Evolutionary conservation across 1,284 basidiomycete species (phyloP), one percentile per base, ranked within the genome.

Genomic region (Pholiota adiposa): DNA sequence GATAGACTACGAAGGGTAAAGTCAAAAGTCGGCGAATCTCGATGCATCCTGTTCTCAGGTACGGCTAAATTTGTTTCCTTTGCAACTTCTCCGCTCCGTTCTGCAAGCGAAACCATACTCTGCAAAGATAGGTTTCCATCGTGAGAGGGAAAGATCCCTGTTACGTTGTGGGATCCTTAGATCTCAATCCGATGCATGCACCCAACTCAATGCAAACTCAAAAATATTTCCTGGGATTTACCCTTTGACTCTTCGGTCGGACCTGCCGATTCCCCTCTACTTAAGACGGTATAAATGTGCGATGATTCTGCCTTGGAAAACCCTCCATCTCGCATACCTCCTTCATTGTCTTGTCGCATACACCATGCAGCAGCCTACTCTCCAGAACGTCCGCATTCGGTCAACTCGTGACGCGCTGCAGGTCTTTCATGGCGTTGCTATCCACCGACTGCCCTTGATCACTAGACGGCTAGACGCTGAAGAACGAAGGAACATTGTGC

Each of bases 391-490:
- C 29, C 86, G 88, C 71, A 88, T 92, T 64, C 85, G 88, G 67
- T 89, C 88, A 1, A 89, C 88, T 14, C 83, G 87, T 60, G 90
- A 93, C 72, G 90, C 91, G 18, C 81, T 89, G 54, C 87, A 89
- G 61, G 86, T 93, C 65, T 93, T 93, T 75, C 81, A 88, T 69
- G 91, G 84, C 54, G 90, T 92, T 61, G 86, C 88, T 1, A 80
- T 80, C 62, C 82, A 85, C 69, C 71, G 79, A 65, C 80, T 92
- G 51, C 88, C 89, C 58, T 81, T 93, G 68, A 90, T 92, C 67
- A 88, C 87, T 23, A 84, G 90, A 57, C 85, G 91, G 7, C 83
- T 93, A 66, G 91, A 93, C 69, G 88, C 88, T 54, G 91, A 92
- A 68, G 90, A 87, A 66, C 79, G 86, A 34, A 77, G 83, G 51